Percentiles rank a stretch among this genome's conserved stretches.
Conservation (phyloP, 345 rosid genomes). For the Erodium maritimum region DNA sequence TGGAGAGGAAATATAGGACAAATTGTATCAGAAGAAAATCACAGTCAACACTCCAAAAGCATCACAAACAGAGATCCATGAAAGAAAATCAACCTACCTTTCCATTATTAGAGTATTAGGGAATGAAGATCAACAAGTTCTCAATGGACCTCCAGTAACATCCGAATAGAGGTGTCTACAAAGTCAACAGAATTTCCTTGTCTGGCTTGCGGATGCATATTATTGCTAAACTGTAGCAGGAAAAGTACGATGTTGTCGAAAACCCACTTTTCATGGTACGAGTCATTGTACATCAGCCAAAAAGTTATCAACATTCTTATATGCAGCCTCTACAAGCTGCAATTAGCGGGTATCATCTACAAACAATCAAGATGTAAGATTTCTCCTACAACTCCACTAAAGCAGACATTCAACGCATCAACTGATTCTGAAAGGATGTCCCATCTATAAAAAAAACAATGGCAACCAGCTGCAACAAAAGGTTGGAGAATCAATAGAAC, state of each 20-base stretch:
- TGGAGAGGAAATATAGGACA: conserved; percentile 12
- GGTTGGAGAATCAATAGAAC: conserved; percentile 3
- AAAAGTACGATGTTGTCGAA: conserved; percentile 30
- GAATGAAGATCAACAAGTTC: conserved; percentile 29
- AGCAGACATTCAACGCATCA: background rate
- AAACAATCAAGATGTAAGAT: conserved; percentile 6
- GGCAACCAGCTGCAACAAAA: conserved; percentile 18
- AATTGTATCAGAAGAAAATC: background rate
- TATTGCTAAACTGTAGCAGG: conserved; percentile 58
- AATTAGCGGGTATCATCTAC: conserved; percentile 39
- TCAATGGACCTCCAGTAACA: conserved; percentile 56
- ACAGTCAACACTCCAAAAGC: background rate
- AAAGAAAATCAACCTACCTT: conserved; percentile 34
- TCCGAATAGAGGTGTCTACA: conserved; percentile 39
- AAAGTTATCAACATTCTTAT: conserved; percentile 57
- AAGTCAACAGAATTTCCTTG: conserved; percentile 23
- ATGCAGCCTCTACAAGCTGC: conserved; percentile 81
- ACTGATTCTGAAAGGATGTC: background rate
- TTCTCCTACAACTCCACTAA: background rate
- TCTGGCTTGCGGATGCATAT: conserved; percentile 28
- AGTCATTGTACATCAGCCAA: conserved; percentile 31
- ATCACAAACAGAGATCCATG: background rate
- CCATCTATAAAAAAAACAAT: conserved; percentile 17
- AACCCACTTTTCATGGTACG: conserved; percentile 43
- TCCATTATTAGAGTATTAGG: conserved; percentile 44